These are phyloP conservation scores for Chloranthus sessilifolius DNA, from an alignment of 164 flowering plant species.

Conservation along the genomic window DNA sequence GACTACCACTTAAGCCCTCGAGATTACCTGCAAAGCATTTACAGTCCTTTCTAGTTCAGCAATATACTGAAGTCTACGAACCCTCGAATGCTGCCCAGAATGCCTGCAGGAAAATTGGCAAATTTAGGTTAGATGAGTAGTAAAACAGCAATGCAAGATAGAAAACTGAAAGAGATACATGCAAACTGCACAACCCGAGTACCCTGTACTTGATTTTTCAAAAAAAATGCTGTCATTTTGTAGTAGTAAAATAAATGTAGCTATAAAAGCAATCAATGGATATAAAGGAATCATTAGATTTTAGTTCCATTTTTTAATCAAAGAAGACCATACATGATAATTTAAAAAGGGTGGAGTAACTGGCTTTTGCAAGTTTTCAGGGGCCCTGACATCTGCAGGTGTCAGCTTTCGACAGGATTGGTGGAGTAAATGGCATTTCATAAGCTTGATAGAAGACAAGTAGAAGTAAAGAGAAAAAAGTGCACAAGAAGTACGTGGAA, in stretches of 20 bases:
- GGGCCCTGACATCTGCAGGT: background rate
- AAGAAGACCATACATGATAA: too few species aligned
- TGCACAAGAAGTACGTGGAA: too few species aligned
- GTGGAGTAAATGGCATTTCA: too few species aligned
- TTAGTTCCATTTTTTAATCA: too few species aligned
- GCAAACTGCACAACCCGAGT: background rate
- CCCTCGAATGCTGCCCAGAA: constrained; percentile 64
- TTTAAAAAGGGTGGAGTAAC: background rate
- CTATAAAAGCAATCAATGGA: background rate
- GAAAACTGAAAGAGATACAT: background rate
- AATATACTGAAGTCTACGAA: constrained; percentile 65
- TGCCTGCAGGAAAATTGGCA: constrained; percentile 34
- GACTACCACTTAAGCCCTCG: too few species aligned
- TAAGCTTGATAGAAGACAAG: too few species aligned
- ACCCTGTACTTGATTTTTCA: background rate
- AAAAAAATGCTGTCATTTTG: background rate
- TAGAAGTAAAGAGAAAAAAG: too few species aligned
- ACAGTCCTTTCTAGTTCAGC: constrained; percentile 68
- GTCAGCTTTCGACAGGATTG: background rate
- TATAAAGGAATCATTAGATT: background rate
- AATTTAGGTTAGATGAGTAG: too few species aligned
- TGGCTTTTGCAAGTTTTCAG: background rate
- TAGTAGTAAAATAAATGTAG: background rate
- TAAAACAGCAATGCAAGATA: background rate
- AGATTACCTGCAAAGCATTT: constrained; percentile 41